Evolutionary conservation across 1,139 yeast genomes (phyloP).

Genomic region (Hansenula anomala): DNA sequence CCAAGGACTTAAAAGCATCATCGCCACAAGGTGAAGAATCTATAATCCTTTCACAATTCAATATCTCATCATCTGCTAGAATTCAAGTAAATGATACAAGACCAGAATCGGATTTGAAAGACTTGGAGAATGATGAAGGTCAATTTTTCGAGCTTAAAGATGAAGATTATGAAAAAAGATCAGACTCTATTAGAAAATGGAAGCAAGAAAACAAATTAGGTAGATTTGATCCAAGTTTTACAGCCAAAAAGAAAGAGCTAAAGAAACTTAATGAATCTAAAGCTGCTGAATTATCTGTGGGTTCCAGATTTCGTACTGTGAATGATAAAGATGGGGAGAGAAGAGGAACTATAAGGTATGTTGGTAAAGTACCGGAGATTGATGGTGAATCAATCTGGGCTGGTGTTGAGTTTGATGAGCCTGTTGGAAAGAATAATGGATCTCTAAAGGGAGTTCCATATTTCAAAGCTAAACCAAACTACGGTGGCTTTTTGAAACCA

Average conservation of each 20-base stretch:
- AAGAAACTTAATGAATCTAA: conserved; percentile 23
- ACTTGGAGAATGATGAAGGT: conserved; percentile 27
- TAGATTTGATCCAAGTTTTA: conserved; percentile 56
- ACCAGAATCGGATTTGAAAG: conserved; percentile 43
- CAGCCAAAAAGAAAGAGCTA: conserved; percentile 25
- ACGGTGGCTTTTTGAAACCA: conserved; percentile 64
- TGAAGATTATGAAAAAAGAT: conserved; percentile 58
- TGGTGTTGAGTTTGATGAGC: conserved; percentile 71
- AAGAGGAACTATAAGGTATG: conserved; percentile 60
- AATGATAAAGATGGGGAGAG: conserved; percentile 48
- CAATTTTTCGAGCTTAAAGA: conserved; percentile 53
- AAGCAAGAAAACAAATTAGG: conserved; percentile 65
- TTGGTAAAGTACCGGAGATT: conserved; percentile 64
- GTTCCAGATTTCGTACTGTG: conserved; percentile 27
- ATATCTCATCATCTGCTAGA: conserved; percentile 26
- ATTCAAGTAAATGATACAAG: conserved; percentile 52
- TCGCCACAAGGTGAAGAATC: conserved; percentile 18
- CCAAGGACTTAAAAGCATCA: conserved; percentile 22
- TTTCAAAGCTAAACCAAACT: conserved; percentile 49
- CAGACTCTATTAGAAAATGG: conserved; percentile 71
- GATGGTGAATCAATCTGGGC: conserved; percentile 59
- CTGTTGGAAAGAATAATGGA: conserved; percentile 82
- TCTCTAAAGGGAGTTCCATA: conserved; percentile 59
- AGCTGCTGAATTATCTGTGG: conserved; percentile 18
- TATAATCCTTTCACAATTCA: conserved; percentile 8